Conservation (phyloP, 2,329 filamentous ascomycete genomes). For the Neurospora sp. region DNA sequence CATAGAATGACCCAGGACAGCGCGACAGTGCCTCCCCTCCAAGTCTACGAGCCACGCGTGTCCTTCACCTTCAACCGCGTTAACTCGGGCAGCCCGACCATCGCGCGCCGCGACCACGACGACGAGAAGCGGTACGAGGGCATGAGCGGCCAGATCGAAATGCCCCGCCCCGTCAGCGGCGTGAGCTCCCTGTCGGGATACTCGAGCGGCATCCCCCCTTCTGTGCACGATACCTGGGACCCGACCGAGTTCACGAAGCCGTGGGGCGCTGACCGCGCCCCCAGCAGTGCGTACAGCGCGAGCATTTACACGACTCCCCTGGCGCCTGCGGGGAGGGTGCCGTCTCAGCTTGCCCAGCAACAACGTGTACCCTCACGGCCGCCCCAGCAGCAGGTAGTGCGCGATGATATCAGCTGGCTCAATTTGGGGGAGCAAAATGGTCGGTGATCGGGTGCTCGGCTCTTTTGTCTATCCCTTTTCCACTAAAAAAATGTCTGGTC, state of each 20-base stretch:
- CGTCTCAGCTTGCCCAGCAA: conserved; percentile 17
- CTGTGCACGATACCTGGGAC: conserved; percentile 48
- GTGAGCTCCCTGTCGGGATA: conserved; percentile 42
- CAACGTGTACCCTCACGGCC: conserved; percentile 30
- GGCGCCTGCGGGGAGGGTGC: conserved; percentile 24
- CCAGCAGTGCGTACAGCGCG: conserved; percentile 41
- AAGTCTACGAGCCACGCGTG: conserved; percentile 50
- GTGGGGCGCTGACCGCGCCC: conserved; percentile 40
- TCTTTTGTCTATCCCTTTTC: neutral
- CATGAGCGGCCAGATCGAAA: conserved; percentile 50
- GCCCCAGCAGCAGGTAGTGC: conserved; percentile 41
- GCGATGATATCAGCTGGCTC: conserved; percentile 70
- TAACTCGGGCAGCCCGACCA: conserved; percentile 57
- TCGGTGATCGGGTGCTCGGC: neutral
- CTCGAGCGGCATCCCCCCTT: conserved; percentile 56
- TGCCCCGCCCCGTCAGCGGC: conserved; percentile 35
- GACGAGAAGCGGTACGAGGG: conserved; percentile 41
- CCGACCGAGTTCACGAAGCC: conserved; percentile 30
- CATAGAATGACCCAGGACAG: conserved; percentile 52
- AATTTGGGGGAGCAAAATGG: conserved; percentile 48
- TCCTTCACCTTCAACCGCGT: conserved; percentile 59
- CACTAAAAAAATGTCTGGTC: neutral
- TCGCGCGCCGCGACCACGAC: conserved; percentile 42
- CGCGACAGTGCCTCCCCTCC: conserved; percentile 59
- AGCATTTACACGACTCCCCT: conserved; percentile 35